Conservation (phyloP, 805 yeast genomes). For the Ogataea glucozyma region DNA sequence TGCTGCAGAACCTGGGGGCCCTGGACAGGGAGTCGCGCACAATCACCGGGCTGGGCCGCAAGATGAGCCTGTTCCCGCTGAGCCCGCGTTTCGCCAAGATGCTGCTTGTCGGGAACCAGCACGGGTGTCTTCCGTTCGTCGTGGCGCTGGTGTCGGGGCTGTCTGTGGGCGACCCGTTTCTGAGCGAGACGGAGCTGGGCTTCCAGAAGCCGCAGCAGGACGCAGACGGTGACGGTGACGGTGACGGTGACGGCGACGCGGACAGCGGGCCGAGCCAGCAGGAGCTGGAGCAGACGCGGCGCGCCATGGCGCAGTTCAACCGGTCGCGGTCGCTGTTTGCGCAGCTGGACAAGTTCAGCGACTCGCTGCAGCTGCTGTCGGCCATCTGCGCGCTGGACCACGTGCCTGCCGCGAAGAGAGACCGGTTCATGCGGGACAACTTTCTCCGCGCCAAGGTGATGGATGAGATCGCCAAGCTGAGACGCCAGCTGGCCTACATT, state of each 20-base stretch:
- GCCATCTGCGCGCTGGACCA: constrained; percentile 89
- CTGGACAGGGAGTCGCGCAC: constrained; percentile 51
- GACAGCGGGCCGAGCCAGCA: constrained; percentile 36
- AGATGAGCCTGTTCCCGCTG: constrained; percentile 89
- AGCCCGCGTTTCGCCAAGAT: constrained; percentile 93
- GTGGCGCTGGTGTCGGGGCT: constrained; percentile 89
- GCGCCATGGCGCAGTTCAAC: constrained; percentile 51
- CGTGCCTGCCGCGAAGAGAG: constrained; percentile 50
- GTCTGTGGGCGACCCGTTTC: constrained; percentile 91
- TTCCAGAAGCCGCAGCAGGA: constrained; percentile 28
- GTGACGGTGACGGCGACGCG: constrained; percentile 40
- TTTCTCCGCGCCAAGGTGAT: constrained; percentile 76
- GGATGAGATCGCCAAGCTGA: constrained; percentile 80
- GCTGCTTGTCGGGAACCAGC: constrained; percentile 84
- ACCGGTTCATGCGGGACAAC: constrained; percentile 53
- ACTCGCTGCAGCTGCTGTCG: constrained; percentile 70
- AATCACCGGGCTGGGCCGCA: constrained; percentile 77
- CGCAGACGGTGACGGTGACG: constrained; percentile 35
- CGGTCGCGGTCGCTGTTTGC: constrained; percentile 62
- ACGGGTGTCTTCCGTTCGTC: constrained; percentile 81
- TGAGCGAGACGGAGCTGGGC: constrained; percentile 74
- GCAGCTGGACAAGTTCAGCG: constrained; percentile 71
- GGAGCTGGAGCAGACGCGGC: constrained; percentile 42
- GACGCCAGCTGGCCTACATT: constrained; percentile 76
- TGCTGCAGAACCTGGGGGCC: constrained; percentile 78